These are phyloP conservation scores for Apiospora marii DNA, from an alignment of 2,329 filamentous ascomycete genomes.

Conservation along the genomic window DNA sequence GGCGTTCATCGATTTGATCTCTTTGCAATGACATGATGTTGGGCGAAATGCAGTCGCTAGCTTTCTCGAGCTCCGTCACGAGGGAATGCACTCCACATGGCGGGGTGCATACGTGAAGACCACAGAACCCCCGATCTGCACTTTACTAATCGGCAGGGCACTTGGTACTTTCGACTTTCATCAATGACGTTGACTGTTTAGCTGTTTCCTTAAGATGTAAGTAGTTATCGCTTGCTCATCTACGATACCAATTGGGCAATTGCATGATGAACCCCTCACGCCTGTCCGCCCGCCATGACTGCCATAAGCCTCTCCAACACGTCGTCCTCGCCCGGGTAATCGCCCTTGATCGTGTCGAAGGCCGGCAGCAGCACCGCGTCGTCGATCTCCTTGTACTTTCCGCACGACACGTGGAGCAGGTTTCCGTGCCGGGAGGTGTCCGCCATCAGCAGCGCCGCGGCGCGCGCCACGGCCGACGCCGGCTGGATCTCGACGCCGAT, in stretches of 20 bases:
- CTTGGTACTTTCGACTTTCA: not conserved
- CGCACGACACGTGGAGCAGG: conserved; percentile 57
- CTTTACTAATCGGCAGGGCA: not conserved
- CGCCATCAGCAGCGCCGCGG: conserved; percentile 57
- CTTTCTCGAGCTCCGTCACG: too few relatives aligned
- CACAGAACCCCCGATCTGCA: not conserved
- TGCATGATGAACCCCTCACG: not conserved
- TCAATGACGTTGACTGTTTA: not conserved
- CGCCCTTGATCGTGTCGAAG: conserved; percentile 42
- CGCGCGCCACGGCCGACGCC: conserved; percentile 55
- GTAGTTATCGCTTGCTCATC: not conserved
- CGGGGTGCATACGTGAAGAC: not conserved
- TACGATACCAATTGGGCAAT: not conserved
- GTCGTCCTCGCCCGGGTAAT: conserved; percentile 46
- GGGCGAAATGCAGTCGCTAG: too few relatives aligned
- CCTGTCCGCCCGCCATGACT: not conserved
- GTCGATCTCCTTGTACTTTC: conserved; percentile 62
- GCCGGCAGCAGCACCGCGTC: conserved; percentile 49
- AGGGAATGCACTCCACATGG: not conserved
- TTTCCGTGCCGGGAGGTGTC: conserved; percentile 58
- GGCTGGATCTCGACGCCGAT: conserved; percentile 53
- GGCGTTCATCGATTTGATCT: too few relatives aligned
- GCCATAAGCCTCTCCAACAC: conserved; percentile 33
- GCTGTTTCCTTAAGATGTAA: too few relatives aligned
- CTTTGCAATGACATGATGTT: too few relatives aligned